Conservation (phyloP, 2,329 filamentous ascomycete species). For the Aspergillus japonicus region DNA sequence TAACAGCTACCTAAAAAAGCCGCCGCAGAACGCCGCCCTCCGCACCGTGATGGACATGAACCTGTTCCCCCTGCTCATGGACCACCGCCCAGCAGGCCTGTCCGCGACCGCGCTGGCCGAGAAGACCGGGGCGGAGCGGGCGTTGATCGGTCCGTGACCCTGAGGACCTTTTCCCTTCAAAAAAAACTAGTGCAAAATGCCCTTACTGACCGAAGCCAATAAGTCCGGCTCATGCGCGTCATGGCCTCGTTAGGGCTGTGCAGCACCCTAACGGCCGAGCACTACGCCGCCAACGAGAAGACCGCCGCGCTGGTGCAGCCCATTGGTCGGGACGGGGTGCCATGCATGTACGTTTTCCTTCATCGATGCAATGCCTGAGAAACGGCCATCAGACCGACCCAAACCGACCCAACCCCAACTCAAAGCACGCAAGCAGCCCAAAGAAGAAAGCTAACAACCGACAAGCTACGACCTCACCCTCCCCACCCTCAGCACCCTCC, state of each 20-base stretch:
- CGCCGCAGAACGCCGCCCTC: constrained; percentile 35
- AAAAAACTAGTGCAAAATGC: no score
- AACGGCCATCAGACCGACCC: no score
- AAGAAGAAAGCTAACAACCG: neutral
- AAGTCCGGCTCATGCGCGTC: constrained; percentile 35
- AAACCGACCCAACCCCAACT: neutral
- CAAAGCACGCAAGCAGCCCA: no score
- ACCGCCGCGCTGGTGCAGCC: constrained; percentile 27
- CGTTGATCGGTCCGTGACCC: constrained; percentile 27
- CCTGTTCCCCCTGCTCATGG: constrained; percentile 28
- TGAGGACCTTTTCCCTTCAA: no score
- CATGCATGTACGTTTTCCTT: constrained; percentile 27
- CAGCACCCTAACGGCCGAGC: constrained; percentile 17
- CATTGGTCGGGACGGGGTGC: constrained; percentile 30
- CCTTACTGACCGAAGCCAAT: no score
- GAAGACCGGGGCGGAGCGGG: constrained; percentile 29
- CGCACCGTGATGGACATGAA: constrained; percentile 31
- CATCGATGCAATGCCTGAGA: no score
- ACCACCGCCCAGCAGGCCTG: constrained; percentile 19
- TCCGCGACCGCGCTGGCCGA: constrained; percentile 30
- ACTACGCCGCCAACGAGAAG: constrained; percentile 30
- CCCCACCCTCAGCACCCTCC: constrained; percentile 31
- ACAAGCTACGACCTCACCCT: constrained; percentile 31
- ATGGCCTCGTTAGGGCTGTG: constrained; percentile 31
- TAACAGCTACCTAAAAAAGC: constrained; percentile 19